A percentile compares a stretch with the other conserved stretches of the same genome.
Evolutionary conservation across 2,329 filamentous ascomycete genomes (phyloP).

Genomic region (Cercospora sp.): DNA sequence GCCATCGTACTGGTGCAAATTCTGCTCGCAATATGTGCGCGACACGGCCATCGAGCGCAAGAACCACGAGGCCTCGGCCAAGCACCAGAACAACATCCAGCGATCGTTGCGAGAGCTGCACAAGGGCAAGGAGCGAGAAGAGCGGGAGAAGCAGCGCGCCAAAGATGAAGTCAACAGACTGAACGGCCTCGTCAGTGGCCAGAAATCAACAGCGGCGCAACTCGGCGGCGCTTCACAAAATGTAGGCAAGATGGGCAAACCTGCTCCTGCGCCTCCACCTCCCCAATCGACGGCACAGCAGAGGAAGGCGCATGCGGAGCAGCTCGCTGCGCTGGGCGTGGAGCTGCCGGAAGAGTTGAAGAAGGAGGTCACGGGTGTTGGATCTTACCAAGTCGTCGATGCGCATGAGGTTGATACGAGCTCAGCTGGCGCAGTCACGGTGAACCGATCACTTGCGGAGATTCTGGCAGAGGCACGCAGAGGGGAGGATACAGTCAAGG

Average conservation of each 20-base stretch:
- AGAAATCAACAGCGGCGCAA: conserved; percentile 37
- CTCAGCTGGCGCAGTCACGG: conserved; percentile 20
- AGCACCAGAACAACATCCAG: conserved; percentile 67
- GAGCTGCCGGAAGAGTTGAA: conserved; percentile 76
- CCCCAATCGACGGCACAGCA: conserved; percentile 59
- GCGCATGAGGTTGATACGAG: conserved; percentile 41
- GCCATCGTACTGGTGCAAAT: conserved; percentile 97
- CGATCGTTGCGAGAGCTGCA: conserved; percentile 88
- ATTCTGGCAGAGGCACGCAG: conserved; percentile 48
- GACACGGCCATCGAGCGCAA: conserved; percentile 87
- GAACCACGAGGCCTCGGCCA: conserved; percentile 39
- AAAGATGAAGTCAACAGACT: conserved; percentile 82
- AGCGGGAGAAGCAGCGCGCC: conserved; percentile 75
- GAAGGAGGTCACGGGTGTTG: conserved; percentile 79
- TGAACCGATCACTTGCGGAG: conserved; percentile 44
- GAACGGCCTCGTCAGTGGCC: conserved; percentile 68
- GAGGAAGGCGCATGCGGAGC: conserved; percentile 79
- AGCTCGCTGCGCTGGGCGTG: conserved; percentile 84
- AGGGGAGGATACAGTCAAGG: conserved; percentile 44
- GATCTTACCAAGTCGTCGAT: conserved; percentile 78
- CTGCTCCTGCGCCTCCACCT: conserved; percentile 33
- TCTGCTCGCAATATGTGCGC: conserved; percentile 85
- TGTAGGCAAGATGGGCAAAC: conserved; percentile 16
- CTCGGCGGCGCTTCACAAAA: conserved; percentile 31
- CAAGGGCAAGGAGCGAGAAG: conserved; percentile 75